phyloP scores from a whole-genome alignment of 352 stramenopile species.

The Aphanomyces euteiches region DNA sequence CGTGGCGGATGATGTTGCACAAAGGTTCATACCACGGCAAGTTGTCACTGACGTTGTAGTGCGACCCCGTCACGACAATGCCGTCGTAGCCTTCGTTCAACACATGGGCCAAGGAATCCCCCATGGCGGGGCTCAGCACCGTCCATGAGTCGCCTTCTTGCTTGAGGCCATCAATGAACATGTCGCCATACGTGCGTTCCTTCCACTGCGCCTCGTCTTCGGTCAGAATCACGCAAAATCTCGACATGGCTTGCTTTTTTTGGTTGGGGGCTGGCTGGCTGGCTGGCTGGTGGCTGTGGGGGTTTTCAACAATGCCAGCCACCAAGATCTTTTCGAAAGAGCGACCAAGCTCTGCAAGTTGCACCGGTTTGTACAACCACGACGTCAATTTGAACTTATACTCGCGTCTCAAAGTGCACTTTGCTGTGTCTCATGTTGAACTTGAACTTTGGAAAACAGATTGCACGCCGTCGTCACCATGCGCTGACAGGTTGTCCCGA shows the following conservation, averaged over 20 bases:
- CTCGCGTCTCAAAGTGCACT: no score
- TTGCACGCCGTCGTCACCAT: no score
- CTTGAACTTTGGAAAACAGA: no score
- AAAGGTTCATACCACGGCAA: conserved; percentile 3
- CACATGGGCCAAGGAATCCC: background rate
- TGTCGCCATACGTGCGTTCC: conserved; percentile 3
- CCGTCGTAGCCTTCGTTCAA: conserved; percentile 6
- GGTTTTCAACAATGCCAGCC: no score
- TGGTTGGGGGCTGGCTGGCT: no score
- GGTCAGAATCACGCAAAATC: conserved; percentile 15
- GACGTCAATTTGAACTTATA: no score
- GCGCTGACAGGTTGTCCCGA: no score
- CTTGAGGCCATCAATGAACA: conserved; percentile 4
- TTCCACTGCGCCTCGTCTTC: conserved; percentile 7
- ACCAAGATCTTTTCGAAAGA: no score
- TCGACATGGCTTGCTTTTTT: background rate
- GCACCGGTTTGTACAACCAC: no score
- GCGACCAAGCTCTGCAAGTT: no score
- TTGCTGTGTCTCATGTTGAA: no score
- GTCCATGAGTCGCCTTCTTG: conserved; percentile 10
- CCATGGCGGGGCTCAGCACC: background rate
- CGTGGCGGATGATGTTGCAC: conserved; percentile 5
- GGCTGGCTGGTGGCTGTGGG: no score
- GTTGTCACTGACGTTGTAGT: conserved; percentile 17
- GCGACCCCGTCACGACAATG: conserved; percentile 8